Base-by-base conservation (phyloP, 805 yeast species). In the Metschnikowia orientalis region DNA sequence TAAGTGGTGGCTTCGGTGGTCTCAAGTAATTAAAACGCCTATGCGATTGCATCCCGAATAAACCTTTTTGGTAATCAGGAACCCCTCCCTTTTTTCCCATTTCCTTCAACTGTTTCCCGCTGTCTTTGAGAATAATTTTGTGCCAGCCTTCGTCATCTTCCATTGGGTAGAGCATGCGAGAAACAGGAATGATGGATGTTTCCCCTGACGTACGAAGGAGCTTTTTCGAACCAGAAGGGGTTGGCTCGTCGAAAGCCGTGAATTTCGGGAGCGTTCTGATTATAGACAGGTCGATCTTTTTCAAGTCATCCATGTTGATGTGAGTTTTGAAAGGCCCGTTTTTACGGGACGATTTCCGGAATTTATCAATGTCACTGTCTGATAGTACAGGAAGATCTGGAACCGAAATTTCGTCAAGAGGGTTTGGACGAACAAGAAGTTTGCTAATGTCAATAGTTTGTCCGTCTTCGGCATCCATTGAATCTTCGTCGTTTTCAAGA, bases 1-100 rank as follows among this genome's bases (percentile, higher is more conserved):
- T 61, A 6, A 84, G 73, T 3, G 98, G 98, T 0, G 97, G 97
- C 32, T 75, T 73, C 5, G 98, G 98, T 0, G 98, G 97, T 42
- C 81, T 78, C 30, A 89, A 65, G 32, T 69, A 71, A 36, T 75
- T 80, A 39, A 74, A 73, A 30, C 81, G 65, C 50, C 82, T 73
- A 37, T 63, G 68, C 2, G 67, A 50, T 37, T 61, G 70, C 19
- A 59, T 51, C 1, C 79, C 78, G 55, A 79, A 79, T 9, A 79
- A 53, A 2, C 84, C 84, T 48, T 74, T 75, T 41, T 76, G 77
- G 50, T 57, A 59, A 44, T 64, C 60, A 23, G 73, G 67, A 25
- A 57, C 54, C 1, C 57, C 57, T 4, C 8, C 15, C n/a, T 11
- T 8, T 14, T 26, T 23, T 4, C 15, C 15, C 6, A 14, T 10